phyloP scores from a whole-genome alignment of 106 monocot species.

The Dendrobium officinale region DNA sequence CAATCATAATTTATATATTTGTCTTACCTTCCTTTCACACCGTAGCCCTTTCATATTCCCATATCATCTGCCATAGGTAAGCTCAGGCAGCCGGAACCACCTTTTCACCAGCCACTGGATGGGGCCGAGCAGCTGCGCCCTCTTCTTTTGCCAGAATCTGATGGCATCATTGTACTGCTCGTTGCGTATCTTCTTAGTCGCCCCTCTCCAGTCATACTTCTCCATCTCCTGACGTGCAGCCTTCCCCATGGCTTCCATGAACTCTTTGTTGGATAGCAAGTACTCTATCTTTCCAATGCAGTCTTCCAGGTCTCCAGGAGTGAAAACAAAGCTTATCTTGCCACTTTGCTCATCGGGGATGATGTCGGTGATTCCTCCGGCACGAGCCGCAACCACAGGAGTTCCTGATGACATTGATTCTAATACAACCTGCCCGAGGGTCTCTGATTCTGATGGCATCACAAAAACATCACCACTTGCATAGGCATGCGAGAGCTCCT shows the following conservation, averaged over 20 bases:
- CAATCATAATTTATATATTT: not conserved
- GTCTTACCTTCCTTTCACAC: not conserved
- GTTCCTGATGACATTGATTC: constrained; percentile 92
- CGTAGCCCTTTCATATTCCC: not conserved
- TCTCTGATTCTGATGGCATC: constrained; percentile 97
- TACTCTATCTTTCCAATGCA: constrained; percentile 60
- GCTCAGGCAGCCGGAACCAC: constrained; percentile 2
- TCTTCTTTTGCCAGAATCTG: constrained; percentile 75
- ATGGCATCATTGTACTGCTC: constrained; percentile 83
- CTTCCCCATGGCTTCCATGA: constrained; percentile 58
- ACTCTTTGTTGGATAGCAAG: constrained; percentile 32
- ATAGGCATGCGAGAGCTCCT: constrained; percentile 91
- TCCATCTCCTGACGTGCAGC: constrained; percentile 80
- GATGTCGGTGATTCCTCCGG: constrained; percentile 84
- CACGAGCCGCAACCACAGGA: constrained; percentile 82
- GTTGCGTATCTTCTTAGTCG: constrained; percentile 67
- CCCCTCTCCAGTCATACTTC: constrained; percentile 81
- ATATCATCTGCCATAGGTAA: not conserved
- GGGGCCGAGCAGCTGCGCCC: constrained; percentile 33
- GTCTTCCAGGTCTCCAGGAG: constrained; percentile 76
- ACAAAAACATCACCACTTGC: constrained; percentile 82
- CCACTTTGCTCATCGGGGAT: constrained; percentile 78
- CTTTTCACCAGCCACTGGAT: constrained; percentile 10
- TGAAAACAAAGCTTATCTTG: constrained; percentile 67
- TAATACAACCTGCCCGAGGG: constrained; percentile 74